A percentile compares a stretch with the other conserved stretches of the same genome.
Conservation (phyloP, 106 monocot species). For the Alisma plantagoaquatica region DNA sequence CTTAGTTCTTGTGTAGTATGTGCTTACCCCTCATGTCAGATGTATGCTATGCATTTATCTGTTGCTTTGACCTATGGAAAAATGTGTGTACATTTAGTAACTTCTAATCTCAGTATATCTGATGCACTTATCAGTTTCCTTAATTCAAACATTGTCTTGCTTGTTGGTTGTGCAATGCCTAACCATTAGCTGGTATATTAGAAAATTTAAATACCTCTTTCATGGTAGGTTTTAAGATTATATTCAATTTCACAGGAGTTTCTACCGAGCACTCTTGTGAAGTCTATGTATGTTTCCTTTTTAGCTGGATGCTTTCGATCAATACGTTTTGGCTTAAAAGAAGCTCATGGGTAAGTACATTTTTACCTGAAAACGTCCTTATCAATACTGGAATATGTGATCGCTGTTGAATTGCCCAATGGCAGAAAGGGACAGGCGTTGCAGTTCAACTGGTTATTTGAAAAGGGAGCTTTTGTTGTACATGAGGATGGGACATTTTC, state of each 20-base stretch:
- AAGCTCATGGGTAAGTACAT: constrained; percentile 78
- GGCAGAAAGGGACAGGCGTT: constrained; percentile 90
- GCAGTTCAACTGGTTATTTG: constrained; percentile 91
- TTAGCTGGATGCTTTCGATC: constrained; percentile 93
- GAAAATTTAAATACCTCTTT: no score
- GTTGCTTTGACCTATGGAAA: no score
- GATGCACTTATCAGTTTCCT: no score
- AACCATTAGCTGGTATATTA: no score
- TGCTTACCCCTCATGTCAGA: no score
- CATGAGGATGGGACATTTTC: constrained; percentile 68
- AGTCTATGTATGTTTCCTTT: constrained; percentile 95
- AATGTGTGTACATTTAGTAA: no score
- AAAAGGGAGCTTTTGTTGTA: constrained; percentile 59
- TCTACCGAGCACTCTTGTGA: constrained; percentile 46
- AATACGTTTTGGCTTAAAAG: constrained; percentile 87
- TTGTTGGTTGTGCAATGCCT: no score
- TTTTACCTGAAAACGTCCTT: not conserved
- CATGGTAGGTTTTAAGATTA: no score
- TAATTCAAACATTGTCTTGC: no score
- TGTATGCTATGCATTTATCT: no score
- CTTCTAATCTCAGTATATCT: no score
- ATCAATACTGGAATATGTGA: not conserved
- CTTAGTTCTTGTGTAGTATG: no score
- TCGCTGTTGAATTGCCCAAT: not conserved
- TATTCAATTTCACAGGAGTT: constrained; percentile 36